Evolutionary conservation across 2,329 filamentous ascomycete species (phyloP), one percentile per base, ranked within the genome.

Genomic region (Metarhizium rileyi): DNA sequence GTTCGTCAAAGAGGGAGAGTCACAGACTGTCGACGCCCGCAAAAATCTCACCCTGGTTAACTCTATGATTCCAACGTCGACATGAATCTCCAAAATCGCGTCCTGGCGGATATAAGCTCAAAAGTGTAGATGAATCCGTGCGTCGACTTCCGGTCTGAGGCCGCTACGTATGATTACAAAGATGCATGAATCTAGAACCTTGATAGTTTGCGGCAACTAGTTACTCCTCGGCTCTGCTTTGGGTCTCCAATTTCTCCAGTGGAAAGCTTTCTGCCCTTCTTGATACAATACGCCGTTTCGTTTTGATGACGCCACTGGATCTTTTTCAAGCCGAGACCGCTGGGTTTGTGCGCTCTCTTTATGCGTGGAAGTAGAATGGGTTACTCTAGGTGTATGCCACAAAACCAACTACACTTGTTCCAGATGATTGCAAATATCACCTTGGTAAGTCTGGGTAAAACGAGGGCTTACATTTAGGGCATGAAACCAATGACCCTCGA

Each of bases 201-300:
- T 44, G 8, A 27, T 20, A 14, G 41, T 44, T 44, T 14, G 41
- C 18, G 41, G 41, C 23, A 44, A 44, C 41, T 44, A 44, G 8
- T 44, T 44, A 44, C 18, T 44, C 41, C 41, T 44, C 41, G 16
- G 41, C 41, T 44, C 6, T 44, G 41, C 41, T 44, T 44, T 20
- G 16, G 41, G 41, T 44, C 18, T 20, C 41, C 23, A 20, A 44
- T 26, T 44, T 44, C 41, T 44, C 41, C 41, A 22, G 8, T 20
- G 20, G 16, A 7, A 20, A 44, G 41, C 41, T 44, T 16, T 44
- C 41, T 2, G 22, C 41, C 2, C 2, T 44, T 44, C 41, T 44
- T 44, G 41, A 44, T 44, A 3, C 41, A 12, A 25, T 44, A 3
- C 25, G 2, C 4, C 20, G 41, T 44, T 44, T 20, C 23, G 27